Conservation (phyloP, 352 stramenopile genomes). For the Globisporangium lucens region DNA sequence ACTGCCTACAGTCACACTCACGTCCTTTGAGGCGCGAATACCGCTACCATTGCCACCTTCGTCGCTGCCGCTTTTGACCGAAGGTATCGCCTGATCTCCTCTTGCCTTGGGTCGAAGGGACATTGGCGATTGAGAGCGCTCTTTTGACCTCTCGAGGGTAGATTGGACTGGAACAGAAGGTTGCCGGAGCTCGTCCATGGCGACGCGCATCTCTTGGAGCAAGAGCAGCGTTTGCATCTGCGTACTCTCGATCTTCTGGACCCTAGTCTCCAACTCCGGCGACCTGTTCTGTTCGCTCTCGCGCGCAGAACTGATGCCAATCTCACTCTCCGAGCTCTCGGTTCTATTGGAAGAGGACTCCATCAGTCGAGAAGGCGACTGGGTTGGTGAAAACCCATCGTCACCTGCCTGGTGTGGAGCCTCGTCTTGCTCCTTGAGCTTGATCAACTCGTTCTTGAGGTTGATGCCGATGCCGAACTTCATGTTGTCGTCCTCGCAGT, state of each 20-base stretch:
- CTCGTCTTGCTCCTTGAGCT: slow-evolving; percentile 13
- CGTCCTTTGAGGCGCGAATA: not conserved
- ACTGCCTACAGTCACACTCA: no score
- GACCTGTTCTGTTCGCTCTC: not conserved
- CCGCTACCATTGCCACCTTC: not conserved
- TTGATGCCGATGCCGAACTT: slow-evolving; percentile 22
- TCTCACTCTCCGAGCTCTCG: not conserved
- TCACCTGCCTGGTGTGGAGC: not conserved
- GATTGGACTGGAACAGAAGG: not conserved
- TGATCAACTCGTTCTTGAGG: slow-evolving; percentile 20
- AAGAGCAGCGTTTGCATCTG: not conserved
- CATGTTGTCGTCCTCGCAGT: slow-evolving; percentile 22
- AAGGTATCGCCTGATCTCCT: not conserved
- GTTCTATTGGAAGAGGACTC: not conserved
- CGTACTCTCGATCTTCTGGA: not conserved
- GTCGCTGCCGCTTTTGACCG: not conserved
- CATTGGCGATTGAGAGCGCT: not conserved
- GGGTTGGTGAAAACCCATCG: not conserved
- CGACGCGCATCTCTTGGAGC: not conserved
- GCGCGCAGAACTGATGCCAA: not conserved
- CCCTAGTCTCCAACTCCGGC: not conserved
- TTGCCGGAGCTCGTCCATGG: not conserved
- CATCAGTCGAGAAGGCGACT: not conserved
- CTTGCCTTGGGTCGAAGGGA: not conserved
- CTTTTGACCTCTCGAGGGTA: not conserved